Evolutionary conservation across 495 filamentous ascomycete species (phyloP), one percentile per base, ranked within the genome.

Genomic region (Aspergillus heteromorphus): DNA sequence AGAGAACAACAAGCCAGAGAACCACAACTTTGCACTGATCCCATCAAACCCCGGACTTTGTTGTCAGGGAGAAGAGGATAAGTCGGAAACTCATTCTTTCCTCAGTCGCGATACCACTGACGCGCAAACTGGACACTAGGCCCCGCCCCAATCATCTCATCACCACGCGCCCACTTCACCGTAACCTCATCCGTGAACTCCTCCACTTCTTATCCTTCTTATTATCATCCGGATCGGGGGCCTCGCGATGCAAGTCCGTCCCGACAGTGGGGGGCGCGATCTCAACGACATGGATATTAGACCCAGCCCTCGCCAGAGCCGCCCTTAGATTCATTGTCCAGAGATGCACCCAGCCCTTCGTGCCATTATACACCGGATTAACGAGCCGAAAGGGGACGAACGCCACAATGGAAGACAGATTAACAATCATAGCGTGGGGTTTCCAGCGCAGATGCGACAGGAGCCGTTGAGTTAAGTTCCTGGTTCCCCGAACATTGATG

Each of bases 341-440:
- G 58, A 72, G 77, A 57, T 78, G 78, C 41, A 74, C 14, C 72
- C 72, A 78, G 5, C 75, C 71, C 45, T 79, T 79, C 7, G 74
- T 77, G 11, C 66, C 77, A 55, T 74, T 72, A 56, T 80, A 79
- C 1, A 74, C 72, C 1, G 73, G 73, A 53, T 78, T 80, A 51
- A 77, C 65, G 40, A 77, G 49, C 6, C 55, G 62, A 30, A 71
- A 67, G 0, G 75, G 75, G 5, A 71, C 59, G 55, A 67, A 77
- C 5, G 68, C 77, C 17, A 79, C 64, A 9, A 75, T 58, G n/a
- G 67, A 74, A 14, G 71, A 75, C 5, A 79, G 70, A 48, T 77
- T 78, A 49, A 79, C 70, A 48, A 78, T 71, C 0, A 71, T 49
- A 1, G 68, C 70, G 20, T 54, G 42, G 6, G 42, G 27, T 17